Conservation (phyloP, 345 rosid genomes). For the Eucalyptus caleyi region DNA sequence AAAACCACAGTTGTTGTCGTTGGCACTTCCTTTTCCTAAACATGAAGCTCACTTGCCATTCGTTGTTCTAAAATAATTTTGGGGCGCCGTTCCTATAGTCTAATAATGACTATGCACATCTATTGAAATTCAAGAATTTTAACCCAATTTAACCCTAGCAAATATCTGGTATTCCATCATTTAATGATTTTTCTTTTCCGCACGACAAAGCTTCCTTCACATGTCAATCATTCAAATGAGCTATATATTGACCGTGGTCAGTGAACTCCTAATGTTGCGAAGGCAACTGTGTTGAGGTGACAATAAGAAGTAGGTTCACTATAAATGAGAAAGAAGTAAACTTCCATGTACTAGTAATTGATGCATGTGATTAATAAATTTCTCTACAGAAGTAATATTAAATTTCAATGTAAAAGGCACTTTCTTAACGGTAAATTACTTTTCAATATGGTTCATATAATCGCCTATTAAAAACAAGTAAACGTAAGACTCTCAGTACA, state of each 20-base stretch:
- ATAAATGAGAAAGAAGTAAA: background rate
- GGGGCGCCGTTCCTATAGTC: background rate
- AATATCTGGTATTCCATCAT: background rate
- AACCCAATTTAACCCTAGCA: background rate
- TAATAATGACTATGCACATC: background rate
- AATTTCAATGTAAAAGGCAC: background rate
- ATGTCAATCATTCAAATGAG: background rate
- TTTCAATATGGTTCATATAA: background rate
- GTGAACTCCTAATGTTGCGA: background rate
- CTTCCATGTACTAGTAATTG: background rate
- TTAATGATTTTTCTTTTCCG: rapidly evolving
- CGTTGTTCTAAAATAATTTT: background rate
- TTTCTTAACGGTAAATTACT: background rate
- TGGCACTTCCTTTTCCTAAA: background rate
- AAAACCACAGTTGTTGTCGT: background rate
- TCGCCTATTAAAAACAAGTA: background rate
- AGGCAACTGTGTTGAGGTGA: background rate
- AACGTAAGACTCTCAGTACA: background rate
- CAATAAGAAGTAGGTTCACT: background rate
- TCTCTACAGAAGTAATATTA: background rate
- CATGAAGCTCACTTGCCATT: background rate
- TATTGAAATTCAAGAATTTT: background rate
- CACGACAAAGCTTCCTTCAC: background rate
- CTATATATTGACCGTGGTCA: rapidly evolving
- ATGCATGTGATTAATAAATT: background rate